Evolutionary conservation across 2,329 filamentous ascomycete genomes (phyloP), one percentile per base, ranked within the genome.

Genomic region (Hypoxylon sp.): DNA sequence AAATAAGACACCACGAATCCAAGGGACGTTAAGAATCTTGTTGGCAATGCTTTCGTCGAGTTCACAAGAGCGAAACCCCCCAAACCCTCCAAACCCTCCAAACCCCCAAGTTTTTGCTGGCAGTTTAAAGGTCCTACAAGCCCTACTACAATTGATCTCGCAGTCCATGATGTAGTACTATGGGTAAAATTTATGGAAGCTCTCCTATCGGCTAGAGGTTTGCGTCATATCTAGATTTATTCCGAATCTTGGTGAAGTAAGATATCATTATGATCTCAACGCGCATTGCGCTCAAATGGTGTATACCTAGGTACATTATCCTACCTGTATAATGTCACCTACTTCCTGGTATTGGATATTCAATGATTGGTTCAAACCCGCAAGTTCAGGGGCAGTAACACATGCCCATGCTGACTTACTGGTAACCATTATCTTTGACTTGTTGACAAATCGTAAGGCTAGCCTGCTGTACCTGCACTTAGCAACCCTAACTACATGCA

Each of bases 381-480:
- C 24, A 27, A 27, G 24, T 27, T 35, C 19, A 35, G 32, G 11
- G 51, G 32, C 21, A 21, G 24, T 27, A 27, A 27, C 24, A 3
- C 15, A 31, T 42, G 32, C 21, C 15, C 13, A 44, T 42, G 15
- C 15, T 29, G 17, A 42, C 37, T 48, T 46, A 32, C n/a, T 31
- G 13, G 31, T 19, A 8, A 27, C 11, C 17, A 39, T 4, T 2
- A 29, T 35, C 6, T 50, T 51, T 2, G 46, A 19, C 32, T 51
- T 35, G 31, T 5, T 39, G 27, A 55, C 21, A 55, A 55, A 44
- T 55, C 27, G 21, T 17, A 19, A 27, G 51, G 13, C 10, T 27
- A 15, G 15, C 37, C 17, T 31, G 2, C 19, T 24, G 51, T 39
- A 37, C n/a, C 24, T 31, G n/a, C 19, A 0, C 31, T 21, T 19